These are phyloP conservation scores for Ammopiptanthus mongolicus DNA, from an alignment of 306 rosid species.

Conservation along the genomic window DNA sequence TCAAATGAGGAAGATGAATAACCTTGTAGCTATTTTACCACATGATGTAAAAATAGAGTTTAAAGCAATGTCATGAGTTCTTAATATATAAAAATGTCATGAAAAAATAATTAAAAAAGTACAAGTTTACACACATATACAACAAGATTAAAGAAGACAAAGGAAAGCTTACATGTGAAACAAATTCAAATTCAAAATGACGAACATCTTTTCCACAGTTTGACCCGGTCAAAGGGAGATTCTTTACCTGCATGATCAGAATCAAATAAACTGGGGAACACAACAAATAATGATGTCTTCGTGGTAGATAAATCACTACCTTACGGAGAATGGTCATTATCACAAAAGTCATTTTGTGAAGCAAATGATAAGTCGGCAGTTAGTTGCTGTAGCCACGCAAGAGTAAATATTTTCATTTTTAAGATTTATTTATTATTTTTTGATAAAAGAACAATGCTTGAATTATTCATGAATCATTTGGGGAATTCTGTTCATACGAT, in stretches of 20 bases:
- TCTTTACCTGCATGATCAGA: slow-evolving; percentile 55
- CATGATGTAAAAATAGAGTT: background rate
- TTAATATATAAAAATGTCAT: background rate
- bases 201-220: slow-evolving; percentile 70
- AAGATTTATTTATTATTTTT: too few species aligned
- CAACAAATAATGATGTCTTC: background rate
- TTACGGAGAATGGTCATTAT: too few species aligned
- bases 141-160: slow-evolving; percentile 5
- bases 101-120: background rate
- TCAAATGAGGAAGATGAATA: slow-evolving; percentile 18
- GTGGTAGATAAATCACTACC: background rate
- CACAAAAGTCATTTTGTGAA: too few species aligned
- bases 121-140: background rate
- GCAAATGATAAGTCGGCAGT: too few species aligned
- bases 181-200: slow-evolving; percentile 79
- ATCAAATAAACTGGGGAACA: slow-evolving; percentile 10
- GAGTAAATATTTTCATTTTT: too few species aligned
- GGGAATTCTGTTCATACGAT: too few species aligned
- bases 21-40: slow-evolving; percentile 10
- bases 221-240: slow-evolving; percentile 59
- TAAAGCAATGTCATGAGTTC: background rate
- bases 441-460: too few species aligned
- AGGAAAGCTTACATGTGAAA: slow-evolving; percentile 56
- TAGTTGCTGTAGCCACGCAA: too few species aligned
- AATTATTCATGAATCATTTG: too few species aligned